A percentile compares a stretch with the other conserved stretches of the same genome.
Conservation (phyloP, 2,329 filamentous ascomycete species). For the Amylocarpus encephaloides region DNA sequence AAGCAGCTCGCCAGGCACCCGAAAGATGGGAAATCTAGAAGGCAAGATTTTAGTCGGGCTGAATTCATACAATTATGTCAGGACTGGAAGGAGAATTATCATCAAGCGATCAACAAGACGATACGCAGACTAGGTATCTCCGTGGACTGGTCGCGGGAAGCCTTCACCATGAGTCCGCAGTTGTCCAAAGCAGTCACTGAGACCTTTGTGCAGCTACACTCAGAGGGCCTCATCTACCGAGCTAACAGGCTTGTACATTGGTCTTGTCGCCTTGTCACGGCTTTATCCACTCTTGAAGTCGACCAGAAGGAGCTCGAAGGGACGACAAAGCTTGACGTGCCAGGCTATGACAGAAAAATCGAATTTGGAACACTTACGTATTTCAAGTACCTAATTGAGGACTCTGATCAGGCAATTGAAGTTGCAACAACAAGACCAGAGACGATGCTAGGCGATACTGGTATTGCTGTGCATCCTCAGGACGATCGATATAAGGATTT, state of each 20-base stretch:
- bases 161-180: constrained; percentile 90
- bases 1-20: constrained; percentile 90
- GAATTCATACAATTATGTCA: constrained; percentile 76
- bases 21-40: constrained; percentile 58
- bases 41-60: constrained; percentile 80
- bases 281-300: constrained; percentile 86
- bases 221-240: constrained; percentile 90
- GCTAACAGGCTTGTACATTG: constrained; percentile 93
- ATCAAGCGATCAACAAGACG: constrained; percentile 80
- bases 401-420: constrained; percentile 73
- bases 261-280: constrained; percentile 85
- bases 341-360: constrained; percentile 91
- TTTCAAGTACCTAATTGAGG: constrained; percentile 88
- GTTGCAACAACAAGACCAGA: constrained; percentile 91
- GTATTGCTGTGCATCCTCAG: constrained; percentile 85
- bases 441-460: constrained; percentile 91
- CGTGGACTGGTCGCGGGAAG: constrained; percentile 89
- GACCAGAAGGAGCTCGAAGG: constrained; percentile 84
- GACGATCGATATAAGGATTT: constrained; percentile 83
- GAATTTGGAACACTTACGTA: constrained; percentile 89
- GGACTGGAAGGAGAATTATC: constrained; percentile 95
- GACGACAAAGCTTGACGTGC: constrained; percentile 80
- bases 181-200: constrained; percentile 78
- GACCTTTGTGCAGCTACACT: constrained; percentile 82
- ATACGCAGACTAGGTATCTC: constrained; percentile 81